Base-by-base conservation (phyloP, 2,329 filamentous ascomycete genomes). In the Verticillium alfalfae region DNA sequence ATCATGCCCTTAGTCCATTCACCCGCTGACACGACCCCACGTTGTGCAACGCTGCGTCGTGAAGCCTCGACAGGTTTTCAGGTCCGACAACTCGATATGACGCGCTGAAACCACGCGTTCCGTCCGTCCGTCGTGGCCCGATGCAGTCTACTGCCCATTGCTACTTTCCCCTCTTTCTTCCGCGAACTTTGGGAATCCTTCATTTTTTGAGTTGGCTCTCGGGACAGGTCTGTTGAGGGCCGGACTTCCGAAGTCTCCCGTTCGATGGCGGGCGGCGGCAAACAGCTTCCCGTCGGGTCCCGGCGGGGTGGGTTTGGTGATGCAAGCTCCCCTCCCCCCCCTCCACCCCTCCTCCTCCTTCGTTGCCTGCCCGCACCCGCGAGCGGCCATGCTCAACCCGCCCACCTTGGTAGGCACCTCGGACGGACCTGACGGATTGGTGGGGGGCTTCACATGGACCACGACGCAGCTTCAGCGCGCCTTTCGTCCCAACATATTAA, bases 11-110 rank as follows among this genome's bases (percentile, higher is more conserved):
- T 16, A 34, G 38, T n/a, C 57, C 38, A 41, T 49, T 61, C 57
- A 56, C 55, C 60, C 60, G 56, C 57, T 62, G 45, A 45, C 39
- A 34, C 52, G 57, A 62, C 56, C 60, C 60, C 60, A 62, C 60
- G 60, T 62, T 59, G 60, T 45, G 57, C 34, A n/a, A 62, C 49
- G n/a, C 39, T 34, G 57, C 57, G 34, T 49, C 57, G 57, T 58
- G 57, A 58, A 45, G 57, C 57, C 57, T 34, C 45, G 38, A 45
- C 39, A 34, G 34, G 15, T 7, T 12, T n/a, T 15, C 34, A 3
- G 5, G 45, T 37, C 45, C 45, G 45, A 9, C 45, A 22, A 13
- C 45, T 22, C n/a, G 13, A 26, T 49, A 18, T 22, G 45, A 49
- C 45, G 45, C 45, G 45, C 45, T 49, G 45, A 49, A 26, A 49